These are phyloP conservation scores for Aegle marmelos DNA, from an alignment of 345 rosid species.

Conservation along the genomic window DNA sequence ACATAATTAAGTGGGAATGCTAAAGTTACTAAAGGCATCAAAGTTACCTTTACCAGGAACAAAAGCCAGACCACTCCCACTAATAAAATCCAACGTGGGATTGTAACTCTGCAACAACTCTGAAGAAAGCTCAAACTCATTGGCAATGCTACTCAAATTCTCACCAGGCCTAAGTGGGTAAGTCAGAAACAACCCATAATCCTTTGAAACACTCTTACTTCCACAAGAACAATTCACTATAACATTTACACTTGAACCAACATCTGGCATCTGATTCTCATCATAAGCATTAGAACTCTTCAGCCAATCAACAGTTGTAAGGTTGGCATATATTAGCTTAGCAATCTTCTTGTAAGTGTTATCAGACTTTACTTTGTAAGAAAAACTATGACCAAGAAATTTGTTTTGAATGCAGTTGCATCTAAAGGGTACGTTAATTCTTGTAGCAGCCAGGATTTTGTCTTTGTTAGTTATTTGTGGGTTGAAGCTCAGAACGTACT, in stretches of 20 bases:
- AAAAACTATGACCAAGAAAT: constrained; percentile 3
- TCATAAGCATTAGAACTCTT: neutral
- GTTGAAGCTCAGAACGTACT: constrained; percentile 16
- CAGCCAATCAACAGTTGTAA: constrained; percentile 38
- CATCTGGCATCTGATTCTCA: neutral
- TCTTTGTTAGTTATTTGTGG: constrained; percentile 9
- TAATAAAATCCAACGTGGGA: neutral
- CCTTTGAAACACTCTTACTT: constrained; percentile 28
- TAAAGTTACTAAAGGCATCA: neutral
- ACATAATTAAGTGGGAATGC: neutral
- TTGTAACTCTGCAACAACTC: constrained; percentile 9
- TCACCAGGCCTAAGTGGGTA: constrained; percentile 37
- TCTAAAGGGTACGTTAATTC: neutral
- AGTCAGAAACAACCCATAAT: constrained; percentile 42
- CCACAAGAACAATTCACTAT: constrained; percentile 55
- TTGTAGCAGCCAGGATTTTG: neutral
- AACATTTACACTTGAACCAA: constrained; percentile 26
- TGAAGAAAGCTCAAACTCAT: constrained; percentile 16
- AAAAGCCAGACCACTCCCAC: constrained; percentile 6
- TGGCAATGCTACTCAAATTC: constrained; percentile 23
- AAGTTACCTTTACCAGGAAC: constrained; percentile 12
- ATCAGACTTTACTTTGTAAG: neutral
- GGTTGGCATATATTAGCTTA: constrained; percentile 14
- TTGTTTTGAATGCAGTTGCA: neutral
- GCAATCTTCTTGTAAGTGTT: neutral